A percentile compares a stretch with the other conserved stretches of the same genome.
phyloP scores from a whole-genome alignment of 2,329 filamentous ascomycete genomes.

The Cercospora zeina region DNA sequence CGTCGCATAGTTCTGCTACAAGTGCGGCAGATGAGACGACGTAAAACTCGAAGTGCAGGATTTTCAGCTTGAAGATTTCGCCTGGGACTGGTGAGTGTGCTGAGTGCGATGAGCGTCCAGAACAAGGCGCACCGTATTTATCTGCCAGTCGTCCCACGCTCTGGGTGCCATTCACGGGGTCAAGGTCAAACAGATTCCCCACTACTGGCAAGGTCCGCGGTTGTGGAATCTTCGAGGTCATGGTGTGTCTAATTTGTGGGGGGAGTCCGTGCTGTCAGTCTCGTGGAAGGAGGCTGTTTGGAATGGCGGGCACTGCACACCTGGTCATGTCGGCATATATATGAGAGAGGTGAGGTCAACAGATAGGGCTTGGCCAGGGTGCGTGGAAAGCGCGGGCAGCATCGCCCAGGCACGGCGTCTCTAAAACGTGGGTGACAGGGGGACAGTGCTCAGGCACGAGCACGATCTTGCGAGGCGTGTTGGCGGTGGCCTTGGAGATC shows the following conservation, averaged over 20 bases:
- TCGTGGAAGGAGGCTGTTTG: neutral
- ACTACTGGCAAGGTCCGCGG: slow-evolving; percentile 64
- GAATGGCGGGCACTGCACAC: neutral
- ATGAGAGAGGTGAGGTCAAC: neutral
- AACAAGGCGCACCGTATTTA: slow-evolving; percentile 21
- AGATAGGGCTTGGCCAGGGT: neutral
- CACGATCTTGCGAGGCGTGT: neutral
- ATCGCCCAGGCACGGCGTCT: neutral
- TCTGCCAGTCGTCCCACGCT: slow-evolving; percentile 55
- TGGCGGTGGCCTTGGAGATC: neutral
- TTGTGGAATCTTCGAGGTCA: slow-evolving; percentile 54
- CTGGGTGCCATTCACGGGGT: slow-evolving; percentile 55
- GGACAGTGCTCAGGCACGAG: neutral
- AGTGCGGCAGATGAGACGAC: slow-evolving; percentile 29
- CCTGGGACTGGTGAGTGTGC: slow-evolving; percentile 15
- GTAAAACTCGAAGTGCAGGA: slow-evolving; percentile 14
- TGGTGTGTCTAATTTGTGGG: neutral
- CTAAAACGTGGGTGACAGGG: neutral
- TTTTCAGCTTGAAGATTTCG: slow-evolving; percentile 23
- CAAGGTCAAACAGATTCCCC: slow-evolving; percentile 65
- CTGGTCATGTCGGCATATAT: neutral
- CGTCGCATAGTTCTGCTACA: slow-evolving; percentile 45
- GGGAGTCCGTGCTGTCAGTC: neutral
- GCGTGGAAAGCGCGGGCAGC: neutral
- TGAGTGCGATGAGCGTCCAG: neutral